A percentile compares a stretch with the other conserved stretches of the same genome.
phyloP scores from a whole-genome alignment of 352 stramenopile species.

The Phytophthora sp. region DNA sequence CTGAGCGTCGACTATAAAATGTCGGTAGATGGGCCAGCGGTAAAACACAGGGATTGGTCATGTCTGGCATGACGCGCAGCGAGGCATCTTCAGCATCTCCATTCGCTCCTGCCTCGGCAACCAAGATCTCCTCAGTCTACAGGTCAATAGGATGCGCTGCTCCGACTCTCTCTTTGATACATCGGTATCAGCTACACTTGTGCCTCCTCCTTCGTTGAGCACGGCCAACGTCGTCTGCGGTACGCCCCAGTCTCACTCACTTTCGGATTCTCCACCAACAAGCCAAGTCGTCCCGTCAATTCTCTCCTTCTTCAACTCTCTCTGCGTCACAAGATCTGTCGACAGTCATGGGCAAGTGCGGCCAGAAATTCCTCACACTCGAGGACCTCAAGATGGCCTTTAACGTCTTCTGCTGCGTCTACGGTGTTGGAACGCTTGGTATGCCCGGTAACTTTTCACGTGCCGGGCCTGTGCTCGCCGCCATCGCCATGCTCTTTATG shows the following conservation, averaged over 20 bases:
- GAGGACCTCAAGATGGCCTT: slow-evolving; percentile 61
- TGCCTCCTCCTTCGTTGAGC: neutral
- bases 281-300: slow-evolving; percentile 12
- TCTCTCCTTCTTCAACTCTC: no score
- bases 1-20: neutral
- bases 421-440: slow-evolving; percentile 20
- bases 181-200: slow-evolving; percentile 27
- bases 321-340: neutral
- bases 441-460: slow-evolving; percentile 49
- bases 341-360: slow-evolving; percentile 22
- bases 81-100: slow-evolving; percentile 24
- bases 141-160: neutral
- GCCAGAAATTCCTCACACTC: slow-evolving; percentile 47
- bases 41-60: slow-evolving; percentile 14
- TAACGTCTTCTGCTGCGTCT: slow-evolving; percentile 34
- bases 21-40: neutral
- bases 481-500: slow-evolving; percentile 60
- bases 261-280: slow-evolving; percentile 25
- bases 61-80: slow-evolving; percentile 17
- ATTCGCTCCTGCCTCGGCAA: slow-evolving; percentile 1
- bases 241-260: slow-evolving; percentile 15
- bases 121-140: neutral
- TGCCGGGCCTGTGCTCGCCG: slow-evolving; percentile 45
- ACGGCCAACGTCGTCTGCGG: neutral
- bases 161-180: slow-evolving; percentile 23